These are phyloP conservation scores for Aureobasidium mangrovei DNA, from an alignment of 2,329 filamentous ascomycete species.

Conservation along the genomic window DNA sequence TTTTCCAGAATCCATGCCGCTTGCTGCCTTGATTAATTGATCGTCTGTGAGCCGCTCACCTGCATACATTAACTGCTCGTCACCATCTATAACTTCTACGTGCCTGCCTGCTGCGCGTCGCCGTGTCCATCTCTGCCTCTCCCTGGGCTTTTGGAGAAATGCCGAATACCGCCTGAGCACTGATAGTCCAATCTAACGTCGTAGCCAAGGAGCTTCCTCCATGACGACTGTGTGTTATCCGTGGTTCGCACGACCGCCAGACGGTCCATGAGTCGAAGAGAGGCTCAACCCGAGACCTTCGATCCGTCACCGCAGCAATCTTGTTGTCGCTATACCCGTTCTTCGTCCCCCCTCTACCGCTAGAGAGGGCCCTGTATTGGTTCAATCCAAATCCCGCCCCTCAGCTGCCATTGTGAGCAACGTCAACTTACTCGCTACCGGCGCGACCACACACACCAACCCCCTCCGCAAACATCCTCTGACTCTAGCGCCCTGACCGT, in stretches of 20 bases:
- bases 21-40: neutral
- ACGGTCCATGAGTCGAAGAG: constrained; percentile 3
- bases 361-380: neutral
- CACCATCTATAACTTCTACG: neutral
- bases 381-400: neutral
- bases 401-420: neutral
- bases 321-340: constrained; percentile 4
- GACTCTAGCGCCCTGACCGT: constrained; percentile 7
- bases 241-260: constrained; percentile 5
- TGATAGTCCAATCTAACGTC: constrained; percentile 13
- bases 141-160: constrained; percentile 2
- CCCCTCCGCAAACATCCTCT: neutral
- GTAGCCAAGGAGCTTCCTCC: constrained; percentile 6
- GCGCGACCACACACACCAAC: neutral
- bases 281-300: neutral
- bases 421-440: constrained; percentile 2
- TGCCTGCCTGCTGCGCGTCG: neutral
- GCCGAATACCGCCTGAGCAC: constrained; percentile 4
- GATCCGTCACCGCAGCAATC: constrained; percentile 12
- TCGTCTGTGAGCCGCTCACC: constrained; percentile 1
- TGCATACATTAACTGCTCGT: constrained; percentile 3
- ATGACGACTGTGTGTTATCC: constrained; percentile 7
- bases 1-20: constrained; percentile 3
- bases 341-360: neutral
- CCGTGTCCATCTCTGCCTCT: neutral